Percentiles rank a stretch among this genome's conserved stretches.
phyloP scores from a whole-genome alignment of 306 rosid species.

The Cucumis melo region DNA sequence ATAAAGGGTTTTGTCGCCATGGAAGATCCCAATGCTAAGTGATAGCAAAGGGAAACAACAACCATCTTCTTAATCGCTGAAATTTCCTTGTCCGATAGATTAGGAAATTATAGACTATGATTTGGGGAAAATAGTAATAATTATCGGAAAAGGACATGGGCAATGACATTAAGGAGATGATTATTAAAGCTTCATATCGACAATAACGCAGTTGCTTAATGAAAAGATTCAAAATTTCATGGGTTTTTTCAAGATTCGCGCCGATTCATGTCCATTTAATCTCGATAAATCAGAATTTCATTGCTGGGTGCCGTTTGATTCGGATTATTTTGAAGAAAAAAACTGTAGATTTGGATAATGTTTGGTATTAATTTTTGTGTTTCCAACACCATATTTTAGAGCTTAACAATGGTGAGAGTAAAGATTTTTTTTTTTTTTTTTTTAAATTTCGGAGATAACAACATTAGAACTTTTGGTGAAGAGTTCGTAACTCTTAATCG shows the following conservation, averaged over 20 bases:
- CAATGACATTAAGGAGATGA: background rate
- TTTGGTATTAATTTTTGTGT: background rate
- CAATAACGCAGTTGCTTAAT: background rate
- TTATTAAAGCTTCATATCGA: background rate
- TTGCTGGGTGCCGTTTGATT: background rate
- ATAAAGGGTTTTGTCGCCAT: slow-evolving; percentile 30
- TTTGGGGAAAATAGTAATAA: background rate
- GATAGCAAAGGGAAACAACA: slow-evolving; percentile 19
- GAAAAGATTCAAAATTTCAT: background rate
- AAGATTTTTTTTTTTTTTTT: too few species aligned
- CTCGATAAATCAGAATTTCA: background rate
- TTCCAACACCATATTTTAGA: too few species aligned
- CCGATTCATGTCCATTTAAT: background rate
- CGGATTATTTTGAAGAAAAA: background rate
- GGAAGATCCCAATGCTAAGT: slow-evolving; percentile 35
- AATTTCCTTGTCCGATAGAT: background rate
- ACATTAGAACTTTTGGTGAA: too few species aligned
- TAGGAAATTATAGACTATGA: background rate
- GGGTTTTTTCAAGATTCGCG: background rate
- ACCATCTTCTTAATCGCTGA: background rate
- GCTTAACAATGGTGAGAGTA: too few species aligned
- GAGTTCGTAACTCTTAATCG: too few species aligned
- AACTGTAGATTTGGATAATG: background rate
- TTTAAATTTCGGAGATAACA: too few species aligned
- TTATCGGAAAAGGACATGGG: background rate